These are phyloP conservation scores for Fusarium haematococcum DNA, from an alignment of 2,329 filamentous ascomycete species.

Conservation along the genomic window DNA sequence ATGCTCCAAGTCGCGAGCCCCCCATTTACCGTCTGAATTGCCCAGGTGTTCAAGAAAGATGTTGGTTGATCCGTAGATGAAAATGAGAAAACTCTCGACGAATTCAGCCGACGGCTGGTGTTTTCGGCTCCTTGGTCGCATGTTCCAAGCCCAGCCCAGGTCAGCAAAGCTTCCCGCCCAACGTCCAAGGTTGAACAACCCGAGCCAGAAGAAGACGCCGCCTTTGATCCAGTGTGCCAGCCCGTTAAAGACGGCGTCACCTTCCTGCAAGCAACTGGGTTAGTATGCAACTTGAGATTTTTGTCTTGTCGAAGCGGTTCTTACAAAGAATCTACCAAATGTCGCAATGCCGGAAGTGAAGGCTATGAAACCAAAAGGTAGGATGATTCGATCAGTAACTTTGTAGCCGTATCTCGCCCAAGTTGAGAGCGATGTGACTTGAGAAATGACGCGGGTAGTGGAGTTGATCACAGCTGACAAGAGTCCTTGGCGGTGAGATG, in stretches of 20 bases:
- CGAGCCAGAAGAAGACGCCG: conserved; percentile 93
- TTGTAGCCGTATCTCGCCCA: background rate
- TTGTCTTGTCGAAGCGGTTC: background rate
- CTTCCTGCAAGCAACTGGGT: background rate
- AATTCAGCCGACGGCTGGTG: conserved; percentile 44
- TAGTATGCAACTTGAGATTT: background rate
- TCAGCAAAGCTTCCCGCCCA: conserved; percentile 92
- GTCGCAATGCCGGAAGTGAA: background rate
- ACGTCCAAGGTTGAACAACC: conserved; percentile 85
- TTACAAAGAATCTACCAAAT: background rate
- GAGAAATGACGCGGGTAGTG: background rate
- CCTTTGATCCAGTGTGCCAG: conserved; percentile 94
- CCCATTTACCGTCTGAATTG: background rate
- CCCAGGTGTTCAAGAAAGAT: background rate
- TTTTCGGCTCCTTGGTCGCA: conserved; percentile 71
- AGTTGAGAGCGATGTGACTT: background rate
- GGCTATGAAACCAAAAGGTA: background rate
- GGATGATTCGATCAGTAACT: background rate
- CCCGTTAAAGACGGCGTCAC: conserved; percentile 47
- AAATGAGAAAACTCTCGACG: background rate
- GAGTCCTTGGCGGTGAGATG: background rate
- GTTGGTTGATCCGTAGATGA: background rate
- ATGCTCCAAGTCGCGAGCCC: background rate
- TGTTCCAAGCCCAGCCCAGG: conserved; percentile 94
- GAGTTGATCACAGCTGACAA: background rate